Conservation (phyloP, 768 basidiomycete genomes). For the Chiua virens region DNA sequence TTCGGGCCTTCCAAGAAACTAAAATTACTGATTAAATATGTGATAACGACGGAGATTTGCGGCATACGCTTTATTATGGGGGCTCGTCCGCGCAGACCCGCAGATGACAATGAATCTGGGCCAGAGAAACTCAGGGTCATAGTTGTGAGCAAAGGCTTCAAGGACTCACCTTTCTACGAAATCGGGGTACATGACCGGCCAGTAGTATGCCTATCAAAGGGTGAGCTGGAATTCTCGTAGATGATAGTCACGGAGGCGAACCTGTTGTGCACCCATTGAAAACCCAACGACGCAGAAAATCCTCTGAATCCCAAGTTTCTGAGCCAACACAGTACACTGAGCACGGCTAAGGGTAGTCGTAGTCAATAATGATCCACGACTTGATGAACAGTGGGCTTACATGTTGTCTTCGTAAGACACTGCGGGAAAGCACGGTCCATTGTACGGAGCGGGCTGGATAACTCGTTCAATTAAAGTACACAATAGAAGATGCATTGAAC, state of each 20-base stretch:
- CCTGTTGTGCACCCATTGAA: conserved; percentile 59
- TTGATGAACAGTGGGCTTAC: conserved; percentile 29
- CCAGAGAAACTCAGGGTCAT: neutral
- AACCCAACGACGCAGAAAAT: conserved; percentile 51
- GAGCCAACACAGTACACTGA: conserved; percentile 50
- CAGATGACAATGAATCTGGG: conserved; percentile 53
- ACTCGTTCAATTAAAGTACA: neutral
- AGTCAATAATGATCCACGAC: neutral
- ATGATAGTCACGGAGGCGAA: conserved; percentile 3
- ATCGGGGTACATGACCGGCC: conserved; percentile 56
- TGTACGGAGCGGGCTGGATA: conserved; percentile 50
- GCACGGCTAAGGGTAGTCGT: conserved; percentile 41
- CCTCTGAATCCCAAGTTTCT: conserved; percentile 44
- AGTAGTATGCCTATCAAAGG: conserved; percentile 48
- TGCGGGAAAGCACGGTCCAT: conserved; percentile 57
- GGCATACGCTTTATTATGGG: conserved; percentile 52
- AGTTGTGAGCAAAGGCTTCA: neutral
- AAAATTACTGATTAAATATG: neutral
- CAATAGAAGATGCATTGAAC: neutral
- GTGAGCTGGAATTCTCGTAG: neutral
- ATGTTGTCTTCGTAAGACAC: conserved; percentile 60
- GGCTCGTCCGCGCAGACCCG: conserved; percentile 55
- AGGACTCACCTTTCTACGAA: conserved; percentile 44
- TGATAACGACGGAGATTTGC: neutral
- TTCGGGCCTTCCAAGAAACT: conserved; percentile 65